Evolutionary conservation across 2,329 filamentous ascomycete genomes (phyloP), one percentile per base, ranked within the genome.

Genomic region (Pezicula carpinea): DNA sequence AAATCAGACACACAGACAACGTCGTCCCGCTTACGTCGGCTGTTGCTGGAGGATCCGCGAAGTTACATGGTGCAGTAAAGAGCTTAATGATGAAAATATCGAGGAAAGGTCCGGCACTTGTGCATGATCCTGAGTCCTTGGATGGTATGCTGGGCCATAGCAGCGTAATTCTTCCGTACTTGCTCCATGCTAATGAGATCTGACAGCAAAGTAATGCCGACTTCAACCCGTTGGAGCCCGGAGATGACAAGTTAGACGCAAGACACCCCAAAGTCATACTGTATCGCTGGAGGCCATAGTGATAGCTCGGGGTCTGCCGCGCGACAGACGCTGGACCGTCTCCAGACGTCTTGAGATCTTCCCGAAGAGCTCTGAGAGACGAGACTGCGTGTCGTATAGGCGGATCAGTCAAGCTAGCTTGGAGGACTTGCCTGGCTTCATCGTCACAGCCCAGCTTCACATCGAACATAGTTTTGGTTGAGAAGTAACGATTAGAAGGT

Each of bases 171-270:
- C 5, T 59, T 56, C 23, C 61, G 61, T 44, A 68, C 64, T 59
- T 73, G 69, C 53, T 73, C 70, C 47, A 73, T 72, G 53, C 71
- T 72, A 53, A 73, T 72, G 51, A 73, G 34, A 73, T 55, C 51
- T 73, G 69, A 54, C 71, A 74, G 59, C 71, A 74, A 48, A 72
- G 60, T 29, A 74, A 57, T 44, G 69, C 65, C 19, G 68, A 69
- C 48, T 60, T 68, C 26, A 71, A 52, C 5, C 48, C 48, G 7
- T 57, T 53, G 8, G 59, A 54, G 48, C 56, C 49, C 3, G 61
- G 62, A 47, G 56, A 63, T 15, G 66, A 66, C 39, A 73, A 46
- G 8, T 64, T 65, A 15, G 64, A 68, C 2, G 67, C 68, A 4
- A 73, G 64, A 34, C 66, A 65, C 6, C 62, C 45, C 8, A 74